A percentile compares a stretch with the other conserved stretches of the same genome.
Conservation (phyloP, 2,329 filamentous ascomycete species). For the Trichoderma harzianum region DNA sequence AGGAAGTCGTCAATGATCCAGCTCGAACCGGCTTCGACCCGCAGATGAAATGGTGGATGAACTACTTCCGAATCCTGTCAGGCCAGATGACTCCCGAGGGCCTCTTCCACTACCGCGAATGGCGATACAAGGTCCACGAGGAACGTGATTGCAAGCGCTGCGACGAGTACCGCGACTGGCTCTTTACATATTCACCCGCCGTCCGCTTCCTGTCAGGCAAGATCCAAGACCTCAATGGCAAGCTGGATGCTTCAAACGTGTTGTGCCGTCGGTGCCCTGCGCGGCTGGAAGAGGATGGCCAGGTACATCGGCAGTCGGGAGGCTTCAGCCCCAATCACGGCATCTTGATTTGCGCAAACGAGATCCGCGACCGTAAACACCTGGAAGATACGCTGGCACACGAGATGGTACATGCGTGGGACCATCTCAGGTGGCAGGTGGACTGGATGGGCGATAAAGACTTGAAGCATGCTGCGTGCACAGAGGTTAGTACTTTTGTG, state of each 20-base stretch:
- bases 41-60: slow-evolving; percentile 65
- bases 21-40: slow-evolving; percentile 62
- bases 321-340: slow-evolving; percentile 86
- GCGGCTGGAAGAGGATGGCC: slow-evolving; percentile 52
- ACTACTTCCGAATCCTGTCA: slow-evolving; percentile 79
- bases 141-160: slow-evolving; percentile 74
- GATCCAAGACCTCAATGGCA: slow-evolving; percentile 73
- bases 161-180: slow-evolving; percentile 78
- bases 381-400: slow-evolving; percentile 92
- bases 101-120: slow-evolving; percentile 71
- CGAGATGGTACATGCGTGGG: slow-evolving; percentile 97
- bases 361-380: slow-evolving; percentile 74
- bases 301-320: slow-evolving; percentile 64
- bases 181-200: slow-evolving; percentile 78
- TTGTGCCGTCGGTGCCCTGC: slow-evolving; percentile 75
- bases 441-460: slow-evolving; percentile 69
- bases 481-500: slow-evolving; percentile 61
- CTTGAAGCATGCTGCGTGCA: slow-evolving; percentile 86
- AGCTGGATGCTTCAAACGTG: slow-evolving; percentile 71
- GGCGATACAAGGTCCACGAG: slow-evolving; percentile 72
- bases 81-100: slow-evolving; percentile 68
- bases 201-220: slow-evolving; percentile 84
- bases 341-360: slow-evolving; percentile 90
- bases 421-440: slow-evolving; percentile 87
- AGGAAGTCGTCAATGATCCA: slow-evolving; percentile 55